phyloP scores from a whole-genome alignment of 192 early-diverging fungal genomes.

The Backusella morwellensis region DNA sequence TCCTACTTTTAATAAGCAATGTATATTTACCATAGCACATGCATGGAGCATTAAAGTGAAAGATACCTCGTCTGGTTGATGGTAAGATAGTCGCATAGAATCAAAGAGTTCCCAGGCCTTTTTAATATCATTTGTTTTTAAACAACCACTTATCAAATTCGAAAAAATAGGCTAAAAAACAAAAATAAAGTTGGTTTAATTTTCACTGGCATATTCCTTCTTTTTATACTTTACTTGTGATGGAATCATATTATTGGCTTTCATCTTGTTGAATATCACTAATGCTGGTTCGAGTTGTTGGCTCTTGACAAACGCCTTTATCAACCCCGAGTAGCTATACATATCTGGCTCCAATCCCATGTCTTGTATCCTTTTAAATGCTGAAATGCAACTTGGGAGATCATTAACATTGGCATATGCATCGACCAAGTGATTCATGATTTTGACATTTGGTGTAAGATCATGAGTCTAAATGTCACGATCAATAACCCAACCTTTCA shows the following conservation, averaged over 20 bases:
- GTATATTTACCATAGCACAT: slow-evolving; percentile 63
- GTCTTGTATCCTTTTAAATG: slow-evolving; percentile 63
- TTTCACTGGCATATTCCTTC: not conserved
- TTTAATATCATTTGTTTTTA: slow-evolving; percentile 62
- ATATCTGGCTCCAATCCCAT: slow-evolving; percentile 54
- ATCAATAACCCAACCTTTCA: not conserved
- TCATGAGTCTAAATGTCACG: slow-evolving; percentile 49
- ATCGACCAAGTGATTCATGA: slow-evolving; percentile 78
- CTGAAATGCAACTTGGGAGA: slow-evolving; percentile 52
- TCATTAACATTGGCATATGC: slow-evolving; percentile 71
- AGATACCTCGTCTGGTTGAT: slow-evolving; percentile 72
- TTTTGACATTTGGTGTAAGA: slow-evolving; percentile 62
- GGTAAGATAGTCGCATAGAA: slow-evolving; percentile 75
- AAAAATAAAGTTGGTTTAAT: not conserved
- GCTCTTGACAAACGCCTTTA: slow-evolving; percentile 64
- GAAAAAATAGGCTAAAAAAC: slow-evolving; percentile 64
- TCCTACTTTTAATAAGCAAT: not conserved
- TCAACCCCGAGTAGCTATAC: slow-evolving; percentile 67
- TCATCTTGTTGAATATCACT: slow-evolving; percentile 76
- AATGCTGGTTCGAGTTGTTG: slow-evolving; percentile 69
- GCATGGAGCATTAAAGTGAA: slow-evolving; percentile 93
- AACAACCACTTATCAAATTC: slow-evolving; percentile 79
- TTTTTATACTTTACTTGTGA: slow-evolving; percentile 27
- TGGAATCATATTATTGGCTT: slow-evolving; percentile 51
- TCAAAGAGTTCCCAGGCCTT: slow-evolving; percentile 93